Conservation (phyloP, 768 basidiomycete species). For the Termitomyces sp. region DNA sequence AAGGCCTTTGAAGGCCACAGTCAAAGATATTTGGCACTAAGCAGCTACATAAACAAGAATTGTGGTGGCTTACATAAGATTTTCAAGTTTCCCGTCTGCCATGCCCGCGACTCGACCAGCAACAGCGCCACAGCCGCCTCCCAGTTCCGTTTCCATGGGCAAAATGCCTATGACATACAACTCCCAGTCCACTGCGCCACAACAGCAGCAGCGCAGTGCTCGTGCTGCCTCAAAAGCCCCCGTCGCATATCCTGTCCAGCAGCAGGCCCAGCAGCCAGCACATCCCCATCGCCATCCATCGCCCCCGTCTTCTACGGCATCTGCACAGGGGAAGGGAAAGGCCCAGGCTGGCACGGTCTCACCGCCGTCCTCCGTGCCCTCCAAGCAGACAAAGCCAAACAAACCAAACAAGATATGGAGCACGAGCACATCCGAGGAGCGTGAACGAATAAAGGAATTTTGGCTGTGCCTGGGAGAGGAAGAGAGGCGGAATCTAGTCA, state of each 20-base stretch:
- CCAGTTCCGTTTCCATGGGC: slow-evolving; percentile 80
- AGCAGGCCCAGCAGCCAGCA: slow-evolving; percentile 29
- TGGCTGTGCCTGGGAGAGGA: slow-evolving; percentile 93
- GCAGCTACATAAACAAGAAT: slow-evolving; percentile 9
- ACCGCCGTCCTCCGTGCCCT: slow-evolving; percentile 22
- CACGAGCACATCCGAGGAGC: slow-evolving; percentile 86
- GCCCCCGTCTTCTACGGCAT: slow-evolving; percentile 40
- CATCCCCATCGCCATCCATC: slow-evolving; percentile 36
- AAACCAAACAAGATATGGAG: slow-evolving; percentile 89
- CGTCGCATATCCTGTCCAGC: slow-evolving; percentile 27
- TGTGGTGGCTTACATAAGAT: slow-evolving; percentile 19
- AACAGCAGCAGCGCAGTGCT: slow-evolving; percentile 36
- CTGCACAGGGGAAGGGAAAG: slow-evolving; percentile 21
- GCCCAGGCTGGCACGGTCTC: slow-evolving; percentile 29
- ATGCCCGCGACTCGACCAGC: slow-evolving; percentile 20
- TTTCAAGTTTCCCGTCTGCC: slow-evolving; percentile 20
- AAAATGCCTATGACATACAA: slow-evolving; percentile 89
- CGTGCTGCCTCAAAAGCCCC: slow-evolving; percentile 45
- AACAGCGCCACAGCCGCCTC: slow-evolving; percentile 34
- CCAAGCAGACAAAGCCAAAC: slow-evolving; percentile 56
- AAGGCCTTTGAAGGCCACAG: background rate
- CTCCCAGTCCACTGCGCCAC: slow-evolving; percentile 25
- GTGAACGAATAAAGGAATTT: slow-evolving; percentile 96
- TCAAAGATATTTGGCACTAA: slow-evolving; percentile 13
- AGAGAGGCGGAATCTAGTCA: slow-evolving; percentile 87